These are phyloP conservation scores for Collybia nuda DNA, from an alignment of 768 basidiomycete genomes.

Conservation along the genomic window DNA sequence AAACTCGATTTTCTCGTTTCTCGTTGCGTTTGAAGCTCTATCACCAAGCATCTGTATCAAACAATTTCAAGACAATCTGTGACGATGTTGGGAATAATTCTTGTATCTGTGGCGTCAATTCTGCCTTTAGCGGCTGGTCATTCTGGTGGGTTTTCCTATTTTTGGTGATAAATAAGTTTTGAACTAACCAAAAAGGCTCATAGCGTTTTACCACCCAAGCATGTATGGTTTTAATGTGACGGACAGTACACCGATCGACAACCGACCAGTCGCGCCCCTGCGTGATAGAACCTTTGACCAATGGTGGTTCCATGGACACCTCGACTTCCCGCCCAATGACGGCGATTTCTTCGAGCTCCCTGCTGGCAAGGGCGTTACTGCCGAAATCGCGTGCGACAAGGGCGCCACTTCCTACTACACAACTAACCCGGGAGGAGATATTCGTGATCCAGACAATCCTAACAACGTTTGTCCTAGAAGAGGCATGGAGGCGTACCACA, in stretches of 20 bases:
- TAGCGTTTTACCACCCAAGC: constrained; percentile 54
- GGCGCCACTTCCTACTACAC: constrained; percentile 57
- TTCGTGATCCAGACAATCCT: constrained; percentile 44
- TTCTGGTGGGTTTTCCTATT: constrained; percentile 20
- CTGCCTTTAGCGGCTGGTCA: constrained; percentile 26
- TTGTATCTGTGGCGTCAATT: constrained; percentile 12
- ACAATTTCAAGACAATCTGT: background rate
- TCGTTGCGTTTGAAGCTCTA: background rate
- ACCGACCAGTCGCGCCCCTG: constrained; percentile 53
- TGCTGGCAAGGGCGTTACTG: constrained; percentile 52
- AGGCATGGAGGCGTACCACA: constrained; percentile 48
- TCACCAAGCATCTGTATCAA: too few species aligned
- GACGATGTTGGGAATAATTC: constrained; percentile 18
- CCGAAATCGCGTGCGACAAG: constrained; percentile 61
- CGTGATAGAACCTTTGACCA: constrained; percentile 50
- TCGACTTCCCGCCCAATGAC: constrained; percentile 53
- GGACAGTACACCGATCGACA: constrained; percentile 51
- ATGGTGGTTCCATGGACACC: constrained; percentile 68
- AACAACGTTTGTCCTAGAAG: constrained; percentile 54
- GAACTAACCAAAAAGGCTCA: background rate
- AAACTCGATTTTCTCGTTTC: background rate
- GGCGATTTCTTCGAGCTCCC: constrained; percentile 60
- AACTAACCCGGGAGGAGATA: constrained; percentile 51
- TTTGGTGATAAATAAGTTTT: background rate
- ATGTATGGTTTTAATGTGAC: constrained; percentile 77